Base-by-base conservation (phyloP, 495 filamentous ascomycete genomes). In the Aspergillus kassunensis region DNA sequence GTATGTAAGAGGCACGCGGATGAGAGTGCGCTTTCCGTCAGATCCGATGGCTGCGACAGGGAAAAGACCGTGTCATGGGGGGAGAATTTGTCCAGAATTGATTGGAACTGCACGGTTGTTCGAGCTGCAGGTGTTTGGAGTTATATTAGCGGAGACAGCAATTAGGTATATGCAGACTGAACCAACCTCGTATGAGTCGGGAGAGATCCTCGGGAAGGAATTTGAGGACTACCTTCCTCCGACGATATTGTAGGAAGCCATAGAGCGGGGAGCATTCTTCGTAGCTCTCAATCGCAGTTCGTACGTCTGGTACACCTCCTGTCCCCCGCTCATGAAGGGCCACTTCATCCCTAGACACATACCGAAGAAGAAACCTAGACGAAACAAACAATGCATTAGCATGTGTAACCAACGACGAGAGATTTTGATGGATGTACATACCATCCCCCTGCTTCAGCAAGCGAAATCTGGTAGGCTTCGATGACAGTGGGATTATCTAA, bases 371-470 rank as follows among this genome's bases (percentile, higher is more conserved):
- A 67, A 98, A 91, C 93, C 93, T 97, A 56, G 43, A 53, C 11
- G 34, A 12, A 44, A 44, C 25, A 25, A 52, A 51, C 25, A 30
- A 31, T 27, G 15, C 36, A 49, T 46, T 37, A 46, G 41, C 20
- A 41, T 18, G 40, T 56, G 24, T 54, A 29, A 27, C 6, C 18
- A 23, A 20, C 37, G 33, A 46, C 20, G 31, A 29, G 19, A 24
- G 23, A 34, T 24, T 11, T n/a, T 29, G 24, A 25, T 11, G n/a
- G 30, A 40, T 41, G 19, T 39, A 80, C 91, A 72, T 77, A 98
- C 93, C 93, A 98, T 86, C 90, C 91, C 69, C 92, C 93, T 33
- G 88, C 84, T 65, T 98, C 95, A 31, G 77, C 78, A 53, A 86
- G 74, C 41, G 90, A 87, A 57, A 78, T 72, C 58, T 91, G 88